phyloP scores from a whole-genome alignment of 2,329 filamentous ascomycete genomes.

The Aureobasidium sp. region DNA sequence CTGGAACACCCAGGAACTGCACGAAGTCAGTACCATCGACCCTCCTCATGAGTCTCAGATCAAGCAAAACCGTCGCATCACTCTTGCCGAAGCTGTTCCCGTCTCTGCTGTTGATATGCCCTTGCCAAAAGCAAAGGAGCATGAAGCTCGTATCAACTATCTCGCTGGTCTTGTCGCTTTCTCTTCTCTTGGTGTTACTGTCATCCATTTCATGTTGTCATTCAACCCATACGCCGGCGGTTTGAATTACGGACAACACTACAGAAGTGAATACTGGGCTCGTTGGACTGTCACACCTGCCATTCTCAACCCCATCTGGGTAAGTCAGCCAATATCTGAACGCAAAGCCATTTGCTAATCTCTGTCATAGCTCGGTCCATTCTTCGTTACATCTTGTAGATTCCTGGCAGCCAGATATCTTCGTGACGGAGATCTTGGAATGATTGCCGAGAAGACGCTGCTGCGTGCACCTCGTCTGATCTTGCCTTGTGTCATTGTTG shows the following conservation, averaged over 20 bases:
- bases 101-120: conserved; percentile 10
- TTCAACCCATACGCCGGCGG: conserved; percentile 38
- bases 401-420: conserved; percentile 40
- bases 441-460: conserved; percentile 40
- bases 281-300: conserved; percentile 38
- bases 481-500: conserved; percentile 40
- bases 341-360: background rate
- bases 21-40: conserved; percentile 6
- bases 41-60: conserved; percentile 12
- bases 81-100: conserved; percentile 14
- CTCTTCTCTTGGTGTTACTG: conserved; percentile 39
- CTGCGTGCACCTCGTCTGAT: conserved; percentile 40
- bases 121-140: conserved; percentile 7
- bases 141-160: conserved; percentile 37
- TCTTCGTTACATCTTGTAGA: conserved; percentile 43
- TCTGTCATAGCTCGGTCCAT: conserved; percentile 35
- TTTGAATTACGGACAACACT: conserved; percentile 30
- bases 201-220: conserved; percentile 41
- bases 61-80: background rate
- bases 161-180: conserved; percentile 41
- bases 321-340: background rate
- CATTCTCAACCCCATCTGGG: conserved; percentile 41
- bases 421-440: conserved; percentile 36
- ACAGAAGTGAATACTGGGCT: conserved; percentile 36
- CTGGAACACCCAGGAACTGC: conserved; percentile 5